A percentile compares a stretch with the other conserved stretches of the same genome.
These are phyloP conservation scores for Russula brevipes DNA, from an alignment of 768 basidiomycete genomes.

Conservation along the genomic window DNA sequence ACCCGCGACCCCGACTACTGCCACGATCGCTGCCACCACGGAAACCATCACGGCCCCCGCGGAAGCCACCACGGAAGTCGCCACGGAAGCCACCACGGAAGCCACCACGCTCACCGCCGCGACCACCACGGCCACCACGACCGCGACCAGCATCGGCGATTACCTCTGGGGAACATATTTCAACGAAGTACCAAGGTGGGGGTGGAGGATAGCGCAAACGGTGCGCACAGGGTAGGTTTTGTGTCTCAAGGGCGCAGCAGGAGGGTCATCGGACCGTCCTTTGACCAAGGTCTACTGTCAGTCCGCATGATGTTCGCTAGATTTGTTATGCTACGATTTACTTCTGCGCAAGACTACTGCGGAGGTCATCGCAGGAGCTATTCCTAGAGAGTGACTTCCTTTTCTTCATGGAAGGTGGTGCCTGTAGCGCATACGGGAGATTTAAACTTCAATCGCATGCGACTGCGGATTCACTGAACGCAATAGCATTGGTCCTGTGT, in stretches of 20 bases:
- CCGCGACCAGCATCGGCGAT: not conserved
- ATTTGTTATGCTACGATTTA: not conserved
- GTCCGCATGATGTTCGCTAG: not conserved
- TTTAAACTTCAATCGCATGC: not conserved
- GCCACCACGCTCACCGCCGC: not conserved
- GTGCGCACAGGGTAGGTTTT: not conserved
- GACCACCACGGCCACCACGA: not conserved
- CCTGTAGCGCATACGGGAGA: not conserved
- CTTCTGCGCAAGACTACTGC: slow-evolving; percentile 5
- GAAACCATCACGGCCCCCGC: not conserved
- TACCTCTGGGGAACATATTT: not conserved
- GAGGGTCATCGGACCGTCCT: not conserved
- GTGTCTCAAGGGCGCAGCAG: not conserved
- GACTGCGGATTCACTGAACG: not conserved
- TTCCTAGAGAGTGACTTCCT: not conserved
- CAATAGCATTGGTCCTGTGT: not conserved
- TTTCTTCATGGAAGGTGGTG: not conserved
- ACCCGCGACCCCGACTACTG: not conserved
- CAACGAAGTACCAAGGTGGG: too few relatives aligned
- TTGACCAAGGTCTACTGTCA: not conserved
- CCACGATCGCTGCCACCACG: not conserved
- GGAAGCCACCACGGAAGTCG: not conserved
- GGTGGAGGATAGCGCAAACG: too few relatives aligned
- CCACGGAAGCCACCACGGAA: not conserved
- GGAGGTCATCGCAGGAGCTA: not conserved